phyloP scores from a whole-genome alignment of 208 protist species.

The Zelonia costaricensis region DNA sequence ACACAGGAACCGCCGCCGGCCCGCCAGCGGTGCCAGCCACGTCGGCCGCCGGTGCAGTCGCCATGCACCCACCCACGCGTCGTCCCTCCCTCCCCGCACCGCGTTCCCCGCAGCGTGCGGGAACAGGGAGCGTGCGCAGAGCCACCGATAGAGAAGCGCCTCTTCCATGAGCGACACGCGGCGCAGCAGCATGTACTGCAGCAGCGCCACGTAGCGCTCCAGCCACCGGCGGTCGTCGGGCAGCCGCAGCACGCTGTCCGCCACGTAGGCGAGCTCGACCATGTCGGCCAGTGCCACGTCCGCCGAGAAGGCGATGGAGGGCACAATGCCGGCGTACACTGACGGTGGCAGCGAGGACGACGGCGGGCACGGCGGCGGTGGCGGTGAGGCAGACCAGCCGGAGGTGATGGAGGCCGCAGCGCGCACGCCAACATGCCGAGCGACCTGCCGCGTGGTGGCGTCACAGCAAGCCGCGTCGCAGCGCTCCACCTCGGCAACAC shows the following conservation, averaged over 20 bases:
- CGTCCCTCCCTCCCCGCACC: not conserved
- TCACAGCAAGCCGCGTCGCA: conserved; percentile 11
- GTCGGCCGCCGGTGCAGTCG: conserved; percentile 35
- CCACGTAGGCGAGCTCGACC: conserved; percentile 32
- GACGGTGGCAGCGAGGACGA: not conserved
- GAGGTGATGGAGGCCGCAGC: not conserved
- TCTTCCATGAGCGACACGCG: conserved; percentile 51
- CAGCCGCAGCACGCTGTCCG: conserved; percentile 20
- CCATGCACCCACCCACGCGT: conserved; percentile 24
- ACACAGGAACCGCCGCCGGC: conserved; percentile 28
- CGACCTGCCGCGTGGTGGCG: not conserved
- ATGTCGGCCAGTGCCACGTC: conserved; percentile 28
- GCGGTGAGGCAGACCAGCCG: not conserved
- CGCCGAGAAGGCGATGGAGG: conserved; percentile 32
- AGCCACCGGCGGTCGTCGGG: conserved; percentile 31
- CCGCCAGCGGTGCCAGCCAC: conserved; percentile 31
- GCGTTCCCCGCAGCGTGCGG: not conserved
- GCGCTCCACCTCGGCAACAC: conserved; percentile 35
- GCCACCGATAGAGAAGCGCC: conserved; percentile 15
- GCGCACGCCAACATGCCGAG: not conserved
- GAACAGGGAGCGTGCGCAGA: conserved; percentile 19
- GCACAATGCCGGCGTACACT: conserved; percentile 29
- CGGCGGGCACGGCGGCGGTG: not conserved
- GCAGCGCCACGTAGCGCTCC: conserved; percentile 23
- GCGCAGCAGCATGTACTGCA: conserved; percentile 46